Conservation (phyloP, 139 green algal genomes). For the Gonium pectorale region DNA sequence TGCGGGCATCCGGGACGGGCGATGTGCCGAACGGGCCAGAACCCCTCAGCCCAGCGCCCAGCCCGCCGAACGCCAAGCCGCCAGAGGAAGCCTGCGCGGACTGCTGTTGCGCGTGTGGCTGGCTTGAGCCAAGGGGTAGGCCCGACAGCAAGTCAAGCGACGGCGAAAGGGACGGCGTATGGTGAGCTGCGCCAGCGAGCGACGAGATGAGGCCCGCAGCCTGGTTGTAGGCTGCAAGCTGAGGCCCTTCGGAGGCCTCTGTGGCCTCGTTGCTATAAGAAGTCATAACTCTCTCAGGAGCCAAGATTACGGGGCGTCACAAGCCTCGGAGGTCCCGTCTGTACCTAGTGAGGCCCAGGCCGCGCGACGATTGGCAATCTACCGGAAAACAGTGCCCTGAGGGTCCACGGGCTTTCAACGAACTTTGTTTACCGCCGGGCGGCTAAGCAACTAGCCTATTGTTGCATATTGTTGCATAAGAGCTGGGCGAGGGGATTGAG, state of each 20-base stretch:
- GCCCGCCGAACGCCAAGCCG: background rate
- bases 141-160: conserved; percentile 25
- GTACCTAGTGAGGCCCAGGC: too few species aligned
- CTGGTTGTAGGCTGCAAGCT: conserved; percentile 27
- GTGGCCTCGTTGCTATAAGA: conserved; percentile 1
- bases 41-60: background rate
- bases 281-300: too few species aligned
- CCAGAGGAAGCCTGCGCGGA: background rate
- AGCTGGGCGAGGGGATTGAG: too few species aligned
- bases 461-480: too few species aligned
- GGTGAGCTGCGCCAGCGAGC: background rate
- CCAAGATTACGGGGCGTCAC: too few species aligned
- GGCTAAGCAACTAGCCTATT: too few species aligned
- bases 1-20: background rate
- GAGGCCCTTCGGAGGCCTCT: conserved; percentile 17
- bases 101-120: conserved; percentile 16
- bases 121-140: background rate
- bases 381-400: too few species aligned
- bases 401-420: too few species aligned
- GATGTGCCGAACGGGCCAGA: background rate
- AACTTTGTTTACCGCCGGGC: too few species aligned
- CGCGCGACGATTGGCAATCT: too few species aligned
- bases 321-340: too few species aligned
- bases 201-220: conserved; percentile 18
- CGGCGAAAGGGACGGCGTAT: background rate